Evolutionary conservation across 164 flowering plant species (phyloP).

Genomic region (Santalum album): DNA sequence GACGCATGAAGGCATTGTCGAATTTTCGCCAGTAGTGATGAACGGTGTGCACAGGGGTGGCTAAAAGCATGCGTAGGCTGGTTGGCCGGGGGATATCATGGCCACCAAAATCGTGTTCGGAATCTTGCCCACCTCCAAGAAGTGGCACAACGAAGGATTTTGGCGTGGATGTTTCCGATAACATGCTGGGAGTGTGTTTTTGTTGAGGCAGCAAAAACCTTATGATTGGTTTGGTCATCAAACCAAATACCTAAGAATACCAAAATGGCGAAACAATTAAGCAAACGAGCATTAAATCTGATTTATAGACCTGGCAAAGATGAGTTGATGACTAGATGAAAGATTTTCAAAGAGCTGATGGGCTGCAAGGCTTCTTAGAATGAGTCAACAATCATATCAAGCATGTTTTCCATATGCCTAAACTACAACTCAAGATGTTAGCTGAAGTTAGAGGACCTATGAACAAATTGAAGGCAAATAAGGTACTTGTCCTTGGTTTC

Average conservation of each 20-base stretch:
- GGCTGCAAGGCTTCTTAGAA: too few species aligned
- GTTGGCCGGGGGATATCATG: slow-evolving; percentile 24
- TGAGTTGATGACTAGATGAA: too few species aligned
- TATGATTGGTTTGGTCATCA: slow-evolving; percentile 47
- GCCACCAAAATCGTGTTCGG: slow-evolving; percentile 16
- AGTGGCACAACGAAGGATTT: slow-evolving; percentile 27
- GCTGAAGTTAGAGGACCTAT: too few species aligned
- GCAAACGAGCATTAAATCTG: background rate
- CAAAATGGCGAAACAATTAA: background rate
- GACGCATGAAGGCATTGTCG: slow-evolving; percentile 81
- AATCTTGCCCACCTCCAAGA: slow-evolving; percentile 24
- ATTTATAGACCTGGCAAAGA: too few species aligned
- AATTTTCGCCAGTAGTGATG: slow-evolving; percentile 86
- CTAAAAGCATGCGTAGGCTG: slow-evolving; percentile 56
- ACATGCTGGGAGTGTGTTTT: slow-evolving; percentile 20
- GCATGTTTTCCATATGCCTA: too few species aligned
- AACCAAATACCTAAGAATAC: slow-evolving; percentile 37
- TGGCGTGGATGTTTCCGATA: slow-evolving; percentile 28
- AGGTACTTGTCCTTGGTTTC: too few species aligned
- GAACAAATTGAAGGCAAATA: too few species aligned
- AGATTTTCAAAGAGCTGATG: too few species aligned
- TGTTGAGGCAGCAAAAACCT: slow-evolving; percentile 28
- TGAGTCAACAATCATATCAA: too few species aligned
- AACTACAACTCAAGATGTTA: too few species aligned
- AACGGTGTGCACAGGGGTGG: slow-evolving; percentile 55